These are phyloP conservation scores for Solanum appendiculatum DNA, from an alignment of 257 asterid genomes.

Conservation along the genomic window DNA sequence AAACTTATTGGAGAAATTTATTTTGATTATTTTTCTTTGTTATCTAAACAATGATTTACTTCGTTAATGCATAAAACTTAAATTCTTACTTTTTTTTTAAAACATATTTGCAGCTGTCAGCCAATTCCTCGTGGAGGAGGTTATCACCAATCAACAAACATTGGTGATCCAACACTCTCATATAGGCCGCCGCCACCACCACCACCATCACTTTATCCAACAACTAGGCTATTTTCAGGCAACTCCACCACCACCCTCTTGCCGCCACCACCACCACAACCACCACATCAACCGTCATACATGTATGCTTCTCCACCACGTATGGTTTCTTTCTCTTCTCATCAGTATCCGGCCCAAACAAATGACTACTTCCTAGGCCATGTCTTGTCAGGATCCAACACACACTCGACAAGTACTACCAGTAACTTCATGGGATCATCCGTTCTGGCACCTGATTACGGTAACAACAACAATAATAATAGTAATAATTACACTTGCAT, in stretches of 20 bases:
- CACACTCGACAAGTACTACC: conserved; percentile 1
- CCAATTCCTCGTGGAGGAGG: conserved; percentile 51
- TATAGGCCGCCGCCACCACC: conserved; percentile 17
- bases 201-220: conserved; percentile 31
- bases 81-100: not conserved
- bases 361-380: conserved; percentile 62
- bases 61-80: not conserved
- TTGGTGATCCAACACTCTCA: conserved; percentile 27
- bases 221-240: conserved; percentile 42
- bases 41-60: too few relatives aligned
- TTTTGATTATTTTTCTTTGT: not conserved
- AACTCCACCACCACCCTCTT: conserved; percentile 20
- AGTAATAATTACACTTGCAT: conserved; percentile 53
- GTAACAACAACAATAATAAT: not conserved
- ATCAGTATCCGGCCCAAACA: conserved; percentile 21
- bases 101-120: conserved; percentile 33
- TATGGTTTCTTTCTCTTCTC: conserved; percentile 40
- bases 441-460: conserved; percentile 2
- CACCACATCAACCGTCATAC: conserved; percentile 16
- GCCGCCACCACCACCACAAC: conserved; percentile 18
- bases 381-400: conserved; percentile 22
- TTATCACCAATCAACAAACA: conserved; percentile 34
- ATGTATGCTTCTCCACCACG: conserved; percentile 54
- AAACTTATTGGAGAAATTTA: not conserved
- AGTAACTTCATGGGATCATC: conserved; percentile 6